These are phyloP conservation scores for Hericium coralloides DNA, from an alignment of 768 basidiomycete genomes.

Conservation along the genomic window DNA sequence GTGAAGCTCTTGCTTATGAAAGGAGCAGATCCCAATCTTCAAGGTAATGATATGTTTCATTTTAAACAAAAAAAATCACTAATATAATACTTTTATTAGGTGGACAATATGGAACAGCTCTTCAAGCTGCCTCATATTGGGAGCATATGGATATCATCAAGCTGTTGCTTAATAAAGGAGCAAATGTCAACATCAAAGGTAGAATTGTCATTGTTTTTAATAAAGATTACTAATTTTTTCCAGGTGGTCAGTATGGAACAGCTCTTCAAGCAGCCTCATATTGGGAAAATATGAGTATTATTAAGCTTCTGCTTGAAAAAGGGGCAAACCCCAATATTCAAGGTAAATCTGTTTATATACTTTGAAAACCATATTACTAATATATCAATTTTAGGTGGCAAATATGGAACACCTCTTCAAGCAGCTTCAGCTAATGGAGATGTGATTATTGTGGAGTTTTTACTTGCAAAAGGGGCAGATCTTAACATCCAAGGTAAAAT, in stretches of 20 bases:
- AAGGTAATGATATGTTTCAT: not conserved
- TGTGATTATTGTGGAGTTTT: not conserved
- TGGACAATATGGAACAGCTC: not conserved
- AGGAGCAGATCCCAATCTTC: not conserved
- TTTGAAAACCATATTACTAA: not conserved
- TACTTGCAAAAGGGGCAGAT: not conserved
- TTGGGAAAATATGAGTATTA: not conserved
- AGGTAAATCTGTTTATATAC: not conserved
- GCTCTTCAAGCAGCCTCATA: not conserved
- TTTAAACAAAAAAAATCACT: not conserved
- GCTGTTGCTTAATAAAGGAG: not conserved
- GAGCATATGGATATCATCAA: not conserved
- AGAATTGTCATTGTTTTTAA: not conserved
- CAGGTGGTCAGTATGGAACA: not conserved
- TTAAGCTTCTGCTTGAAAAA: not conserved
- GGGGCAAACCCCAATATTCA: not conserved
- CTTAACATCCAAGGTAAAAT: not conserved
- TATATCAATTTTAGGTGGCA: not conserved
- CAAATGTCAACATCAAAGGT: no score
- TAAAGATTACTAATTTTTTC: not conserved
- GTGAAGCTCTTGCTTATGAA: not conserved
- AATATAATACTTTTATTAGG: not conserved
- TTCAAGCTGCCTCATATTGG: not conserved
- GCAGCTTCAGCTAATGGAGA: not conserved
- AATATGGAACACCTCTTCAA: not conserved